Evolutionary conservation across 345 rosid genomes (phyloP).

Genomic region (Populus pruinosa): DNA sequence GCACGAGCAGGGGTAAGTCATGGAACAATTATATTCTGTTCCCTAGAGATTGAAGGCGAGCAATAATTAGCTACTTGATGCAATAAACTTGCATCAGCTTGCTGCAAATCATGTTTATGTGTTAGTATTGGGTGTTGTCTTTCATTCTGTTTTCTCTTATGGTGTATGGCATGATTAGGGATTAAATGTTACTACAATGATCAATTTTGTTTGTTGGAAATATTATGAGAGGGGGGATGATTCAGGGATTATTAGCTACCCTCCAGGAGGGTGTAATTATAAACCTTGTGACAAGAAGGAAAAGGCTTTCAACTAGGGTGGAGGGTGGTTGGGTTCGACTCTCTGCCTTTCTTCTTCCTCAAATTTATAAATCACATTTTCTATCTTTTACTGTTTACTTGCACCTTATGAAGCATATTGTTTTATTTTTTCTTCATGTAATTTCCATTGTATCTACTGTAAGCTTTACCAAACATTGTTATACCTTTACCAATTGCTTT

Average conservation of each 20-base stretch:
- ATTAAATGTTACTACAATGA: neutral
- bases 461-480: neutral
- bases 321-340: neutral
- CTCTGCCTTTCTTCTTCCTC: neutral
- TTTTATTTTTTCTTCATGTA: neutral
- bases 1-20: constrained; percentile 92
- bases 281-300: neutral
- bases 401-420: neutral
- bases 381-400: neutral
- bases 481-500: neutral
- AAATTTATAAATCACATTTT: neutral
- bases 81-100: neutral
- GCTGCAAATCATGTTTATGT: neutral
- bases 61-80: neutral
- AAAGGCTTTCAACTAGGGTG: neutral
- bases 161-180: neutral
- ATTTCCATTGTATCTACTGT: neutral
- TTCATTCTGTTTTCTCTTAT: neutral
- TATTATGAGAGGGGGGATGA: neutral
- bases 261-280: neutral
- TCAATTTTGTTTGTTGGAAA: neutral
- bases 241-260: neutral
- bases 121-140: neutral
- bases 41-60: neutral
- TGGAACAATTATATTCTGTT: neutral